A percentile compares a stretch with the other conserved stretches of the same genome.
Conservation (phyloP, 331 rosid species). For the Phaseolus coccineus region DNA sequence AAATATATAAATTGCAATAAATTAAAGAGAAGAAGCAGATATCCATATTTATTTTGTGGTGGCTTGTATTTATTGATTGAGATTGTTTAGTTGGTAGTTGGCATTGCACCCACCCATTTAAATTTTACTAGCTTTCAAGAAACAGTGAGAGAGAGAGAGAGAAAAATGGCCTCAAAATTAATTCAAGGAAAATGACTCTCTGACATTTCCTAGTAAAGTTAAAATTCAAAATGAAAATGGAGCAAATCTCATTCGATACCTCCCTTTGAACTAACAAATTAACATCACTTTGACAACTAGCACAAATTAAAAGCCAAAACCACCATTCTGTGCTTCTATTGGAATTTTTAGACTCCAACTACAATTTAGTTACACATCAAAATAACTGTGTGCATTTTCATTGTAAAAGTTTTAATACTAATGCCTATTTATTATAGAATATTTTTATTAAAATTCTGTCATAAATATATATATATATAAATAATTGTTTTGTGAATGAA, state of each 20-base stretch:
- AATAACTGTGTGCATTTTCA: no score
- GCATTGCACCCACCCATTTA: slow-evolving; percentile 40
- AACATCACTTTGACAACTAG: not conserved
- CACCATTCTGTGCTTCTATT: not conserved
- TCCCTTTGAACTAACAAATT: not conserved
- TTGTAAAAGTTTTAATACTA: no score
- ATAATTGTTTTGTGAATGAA: not conserved
- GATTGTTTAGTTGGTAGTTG: slow-evolving; percentile 46
- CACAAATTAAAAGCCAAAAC: slow-evolving; percentile 19
- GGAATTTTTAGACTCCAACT: slow-evolving; percentile 11
- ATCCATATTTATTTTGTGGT: slow-evolving; percentile 4
- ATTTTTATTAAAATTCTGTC: no score
- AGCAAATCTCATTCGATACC: slow-evolving; percentile 25
- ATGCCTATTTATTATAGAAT: no score
- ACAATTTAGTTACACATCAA: not conserved
- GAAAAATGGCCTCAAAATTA: slow-evolving; percentile 17
- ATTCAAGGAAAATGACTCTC: slow-evolving; percentile 43
- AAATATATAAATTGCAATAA: not conserved
- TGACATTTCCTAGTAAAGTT: slow-evolving; percentile 19
- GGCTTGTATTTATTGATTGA: slow-evolving; percentile 30
- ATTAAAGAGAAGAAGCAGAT: not conserved
- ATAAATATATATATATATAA: no score
- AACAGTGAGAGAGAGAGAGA: slow-evolving; percentile 27
- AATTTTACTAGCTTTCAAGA: slow-evolving; percentile 32
- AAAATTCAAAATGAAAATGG: not conserved